Conservation (phyloP, 2,329 filamentous ascomycete species). For the Botrytis fabae region DNA sequence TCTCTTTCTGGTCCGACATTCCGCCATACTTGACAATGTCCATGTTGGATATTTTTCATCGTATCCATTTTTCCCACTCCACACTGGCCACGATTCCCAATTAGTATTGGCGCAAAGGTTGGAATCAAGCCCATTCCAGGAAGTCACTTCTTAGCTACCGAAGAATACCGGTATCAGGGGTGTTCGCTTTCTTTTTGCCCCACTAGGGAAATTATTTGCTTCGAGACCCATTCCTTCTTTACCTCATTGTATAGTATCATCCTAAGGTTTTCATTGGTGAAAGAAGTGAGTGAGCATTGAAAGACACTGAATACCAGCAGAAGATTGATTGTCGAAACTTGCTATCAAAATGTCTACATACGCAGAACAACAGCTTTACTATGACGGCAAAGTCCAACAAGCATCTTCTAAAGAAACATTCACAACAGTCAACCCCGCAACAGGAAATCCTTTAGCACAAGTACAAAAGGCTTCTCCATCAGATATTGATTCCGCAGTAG, state of each 20-base stretch:
- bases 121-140: not conserved
- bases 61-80: not conserved
- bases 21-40: not conserved
- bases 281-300: slow-evolving; percentile 3
- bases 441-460: slow-evolving; percentile 64
- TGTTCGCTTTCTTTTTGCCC: slow-evolving; percentile 1
- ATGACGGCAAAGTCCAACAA: slow-evolving; percentile 67
- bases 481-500: slow-evolving; percentile 71
- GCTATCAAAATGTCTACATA: slow-evolving; percentile 41
- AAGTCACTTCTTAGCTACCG: not conserved
- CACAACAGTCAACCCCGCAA: slow-evolving; percentile 73
- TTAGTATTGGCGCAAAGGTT: not conserved
- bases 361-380: slow-evolving; percentile 66
- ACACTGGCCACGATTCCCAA: not conserved
- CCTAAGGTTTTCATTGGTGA: slow-evolving; percentile 18
- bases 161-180: not conserved
- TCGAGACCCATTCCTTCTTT: slow-evolving; percentile 9
- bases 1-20: slow-evolving; percentile 12
- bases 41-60: not conserved
- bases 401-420: slow-evolving; percentile 64
- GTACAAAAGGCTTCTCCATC: slow-evolving; percentile 67
- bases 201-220: slow-evolving; percentile 18
- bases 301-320: slow-evolving; percentile 7
- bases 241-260: not conserved
- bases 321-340: slow-evolving; percentile 30